Base-by-base conservation (phyloP, 225 moss, liverwort and hornwort species). In the Pseudoscleropodium purum region DNA sequence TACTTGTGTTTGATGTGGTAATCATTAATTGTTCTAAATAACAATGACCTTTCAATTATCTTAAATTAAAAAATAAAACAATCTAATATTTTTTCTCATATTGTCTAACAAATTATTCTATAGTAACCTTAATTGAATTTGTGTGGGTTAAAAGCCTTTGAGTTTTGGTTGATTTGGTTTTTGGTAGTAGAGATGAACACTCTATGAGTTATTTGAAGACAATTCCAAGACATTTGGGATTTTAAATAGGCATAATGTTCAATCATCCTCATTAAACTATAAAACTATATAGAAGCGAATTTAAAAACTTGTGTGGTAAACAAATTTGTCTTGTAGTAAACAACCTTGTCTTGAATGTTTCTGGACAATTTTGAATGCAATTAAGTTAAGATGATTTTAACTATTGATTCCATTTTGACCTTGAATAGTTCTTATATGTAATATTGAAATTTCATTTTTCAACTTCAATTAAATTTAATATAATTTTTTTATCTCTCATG, bases 11-110 rank as follows among this genome's bases (percentile, higher is more conserved):
- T 80, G 3, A 18, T 39, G 25, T 59, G 3, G 5, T 60, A 30
- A 80, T 41, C 7, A 41, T 18, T 29, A 59, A 60, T 60, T 60
- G 29, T 29, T 18, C 7, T 29, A 39, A 27, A 2, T 26, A 26
- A 18, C 0, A 39, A 39, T 27, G 4, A 1, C 29, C 26, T 5
- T 59, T 34, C 0, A 0, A 57, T 24, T n/a, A 3, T 77, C 9
- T 77, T 54, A 77, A 36, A 27, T 27, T n/a, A 7, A 39, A 59
- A 4, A 11, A n/a, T 11, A 11, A 10, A 59, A 57, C 2, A 60
- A 41, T 41, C 19, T 60, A 19, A 13, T 39, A 18, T 59, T 39
- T 1, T 18, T 11, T 4, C 0, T 59, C 4, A 17, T 59, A 27
- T n/a, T 57, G 11, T 79, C 18, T 4, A 26, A n/a, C 2, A 26